phyloP scores from a whole-genome alignment of 371 early-diverging fungal species.

The Mortierella sp. region DNA sequence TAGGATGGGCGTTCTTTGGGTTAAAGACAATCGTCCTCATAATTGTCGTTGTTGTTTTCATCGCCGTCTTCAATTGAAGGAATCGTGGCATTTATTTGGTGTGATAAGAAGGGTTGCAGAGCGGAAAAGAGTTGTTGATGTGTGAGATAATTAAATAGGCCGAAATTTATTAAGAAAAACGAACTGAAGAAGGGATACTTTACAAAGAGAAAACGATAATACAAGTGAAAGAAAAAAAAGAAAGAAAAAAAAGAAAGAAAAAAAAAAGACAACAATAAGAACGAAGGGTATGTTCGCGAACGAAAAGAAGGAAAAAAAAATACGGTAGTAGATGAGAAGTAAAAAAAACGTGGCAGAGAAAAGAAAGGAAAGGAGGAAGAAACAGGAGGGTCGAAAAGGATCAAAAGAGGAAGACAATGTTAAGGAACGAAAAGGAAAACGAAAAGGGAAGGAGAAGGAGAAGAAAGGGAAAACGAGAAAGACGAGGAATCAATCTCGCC shows the following conservation, averaged over 20 bases:
- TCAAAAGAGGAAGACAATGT: not conserved
- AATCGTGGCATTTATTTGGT: not conserved
- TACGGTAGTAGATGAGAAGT: not conserved
- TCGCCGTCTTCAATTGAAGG: not conserved
- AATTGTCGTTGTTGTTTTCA: not conserved
- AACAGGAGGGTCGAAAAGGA: not conserved
- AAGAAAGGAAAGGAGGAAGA: not conserved
- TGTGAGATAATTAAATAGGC: not conserved
- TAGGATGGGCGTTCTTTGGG: too few relatives aligned
- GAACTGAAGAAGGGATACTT: not conserved
- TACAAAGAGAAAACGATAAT: constrained; percentile 9
- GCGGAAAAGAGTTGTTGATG: not conserved
- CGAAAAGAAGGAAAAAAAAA: not conserved
- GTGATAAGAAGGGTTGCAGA: not conserved
- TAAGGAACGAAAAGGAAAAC: not conserved
- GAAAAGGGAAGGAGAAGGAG: not conserved
- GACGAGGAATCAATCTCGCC: not conserved
- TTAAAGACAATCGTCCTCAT: too few relatives aligned
- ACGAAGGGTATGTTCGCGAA: constrained; percentile 1
- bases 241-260: not conserved
- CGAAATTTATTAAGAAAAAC: constrained; percentile 1
- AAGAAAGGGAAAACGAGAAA: not conserved
- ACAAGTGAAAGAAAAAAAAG: not conserved
- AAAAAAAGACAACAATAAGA: not conserved
- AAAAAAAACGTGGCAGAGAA: not conserved